Evolutionary conservation across 2,329 filamentous ascomycete species (phyloP).

Genomic region (Cladosporium phlei): DNA sequence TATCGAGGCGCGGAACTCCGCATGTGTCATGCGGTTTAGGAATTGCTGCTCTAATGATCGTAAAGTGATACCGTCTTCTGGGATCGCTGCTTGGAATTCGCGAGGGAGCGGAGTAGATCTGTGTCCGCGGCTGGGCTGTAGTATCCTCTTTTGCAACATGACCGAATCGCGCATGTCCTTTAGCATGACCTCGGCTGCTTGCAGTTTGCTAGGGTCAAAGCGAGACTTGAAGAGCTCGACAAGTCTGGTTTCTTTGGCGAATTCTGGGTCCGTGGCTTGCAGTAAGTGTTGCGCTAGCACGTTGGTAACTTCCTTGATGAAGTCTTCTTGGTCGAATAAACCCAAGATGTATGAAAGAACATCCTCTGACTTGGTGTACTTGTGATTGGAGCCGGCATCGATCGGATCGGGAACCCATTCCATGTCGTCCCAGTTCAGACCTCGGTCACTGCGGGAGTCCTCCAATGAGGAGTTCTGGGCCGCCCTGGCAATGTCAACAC

Average conservation of each 20-base stretch:
- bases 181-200: conserved; percentile 96
- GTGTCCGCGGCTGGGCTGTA: conserved; percentile 25
- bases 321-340: conserved; percentile 84
- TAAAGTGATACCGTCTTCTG: conserved; percentile 33
- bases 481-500: conserved; percentile 63
- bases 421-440: conserved; percentile 72
- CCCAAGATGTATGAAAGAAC: conserved; percentile 86
- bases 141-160: conserved; percentile 49
- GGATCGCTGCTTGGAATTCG: conserved; percentile 32
- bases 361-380: conserved; percentile 80
- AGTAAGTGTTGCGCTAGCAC: conserved; percentile 80
- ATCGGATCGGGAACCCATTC: conserved; percentile 88
- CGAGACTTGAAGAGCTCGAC: conserved; percentile 82
- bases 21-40: conserved; percentile 23
- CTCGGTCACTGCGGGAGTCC: conserved; percentile 35
- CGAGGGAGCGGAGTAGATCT: conserved; percentile 25
- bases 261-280: conserved; percentile 57
- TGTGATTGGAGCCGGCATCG: conserved; percentile 86
- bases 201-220: conserved; percentile 78
- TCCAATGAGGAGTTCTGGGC: conserved; percentile 58
- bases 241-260: conserved; percentile 75
- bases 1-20: conserved; percentile 24
- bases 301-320: conserved; percentile 88
- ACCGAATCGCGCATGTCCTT: conserved; percentile 82
- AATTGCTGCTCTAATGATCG: conserved; percentile 29